Base-by-base conservation (phyloP, 2,329 filamentous ascomycete genomes). In the Byssoonygena ceratinophila region DNA sequence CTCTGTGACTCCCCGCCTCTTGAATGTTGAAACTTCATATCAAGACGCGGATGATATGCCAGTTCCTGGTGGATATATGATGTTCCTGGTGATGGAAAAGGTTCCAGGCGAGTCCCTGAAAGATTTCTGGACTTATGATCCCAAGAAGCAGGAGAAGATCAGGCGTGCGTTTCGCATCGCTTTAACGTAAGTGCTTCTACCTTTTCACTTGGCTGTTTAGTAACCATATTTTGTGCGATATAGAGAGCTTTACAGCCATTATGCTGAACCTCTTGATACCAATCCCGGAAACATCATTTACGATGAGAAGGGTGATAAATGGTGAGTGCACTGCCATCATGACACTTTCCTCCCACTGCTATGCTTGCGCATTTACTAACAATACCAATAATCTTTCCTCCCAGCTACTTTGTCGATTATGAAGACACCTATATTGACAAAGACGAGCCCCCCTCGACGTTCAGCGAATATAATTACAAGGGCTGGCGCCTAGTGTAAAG, bases 71-170 rank as follows among this genome's bases (percentile, higher is more conserved):
- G 55, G 53, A 11, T 55, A 53, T 29, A 12, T 57, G 11, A 39
- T 53, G 5, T 44, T 47, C 22, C 7, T 55, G 5, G 12, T 55
- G n/a, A 57, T 57, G 29, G 46, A 57, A 20, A 50, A 52, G 14
- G 39, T 52, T 23, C 55, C 55, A 22, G 55, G 53, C 14, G 36
- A 46, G 8, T 14, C 44, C 1, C 34, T 57, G 46, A 23, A 11
- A 18, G 20, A 40, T 25, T 52, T 52, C 25, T 46, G 43, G 31
- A 20, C 18, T 14, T 52, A 46, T 46, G 49, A 45, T 27, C 14
- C n/a, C 14, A 8, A 29, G 7, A 52, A 52, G 20, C 49, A 23
- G 12, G 40, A 52, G n/a, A 46, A 52, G 41, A 52, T 52, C 32
- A 36, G 49, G 29, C 3, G 3, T 25, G 40, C 49, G 14, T 52